Conservation (phyloP, 1,284 basidiomycete species). For the Cerioporus squamosus region DNA sequence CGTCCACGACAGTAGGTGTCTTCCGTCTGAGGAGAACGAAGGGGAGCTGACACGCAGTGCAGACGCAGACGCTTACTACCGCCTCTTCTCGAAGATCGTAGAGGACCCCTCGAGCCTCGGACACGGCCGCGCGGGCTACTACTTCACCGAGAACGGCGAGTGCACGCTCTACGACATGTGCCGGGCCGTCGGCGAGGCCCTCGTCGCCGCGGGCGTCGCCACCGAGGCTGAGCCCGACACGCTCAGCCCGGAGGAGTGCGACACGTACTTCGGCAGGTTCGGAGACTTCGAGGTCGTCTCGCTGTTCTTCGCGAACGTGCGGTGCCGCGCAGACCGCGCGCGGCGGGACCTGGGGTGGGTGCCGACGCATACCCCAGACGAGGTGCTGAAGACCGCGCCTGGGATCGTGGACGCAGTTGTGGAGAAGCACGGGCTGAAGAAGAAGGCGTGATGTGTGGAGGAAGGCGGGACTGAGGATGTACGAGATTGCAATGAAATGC, state of each 20-base stretch:
- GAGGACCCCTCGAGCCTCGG: constrained; percentile 22
- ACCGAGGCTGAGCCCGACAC: constrained; percentile 35
- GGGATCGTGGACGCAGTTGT: constrained; percentile 30
- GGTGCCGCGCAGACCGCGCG: constrained; percentile 43
- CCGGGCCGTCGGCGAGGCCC: constrained; percentile 40
- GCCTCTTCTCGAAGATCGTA: constrained; percentile 27
- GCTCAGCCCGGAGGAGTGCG: constrained; percentile 39
- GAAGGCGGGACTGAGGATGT: too few species aligned
- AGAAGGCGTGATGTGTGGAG: too few species aligned
- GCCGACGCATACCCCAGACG: constrained; percentile 36
- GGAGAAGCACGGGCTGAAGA: constrained; percentile 3
- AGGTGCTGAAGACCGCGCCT: constrained; percentile 39
- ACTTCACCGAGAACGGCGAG: constrained; percentile 52
- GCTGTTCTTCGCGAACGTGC: constrained; percentile 43
- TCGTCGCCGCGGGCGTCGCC: constrained; percentile 35
- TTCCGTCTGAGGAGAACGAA: too few species aligned
- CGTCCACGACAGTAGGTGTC: constrained; percentile 34
- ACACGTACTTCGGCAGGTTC: constrained; percentile 29
- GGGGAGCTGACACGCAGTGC: not conserved
- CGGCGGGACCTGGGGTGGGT: constrained; percentile 46
- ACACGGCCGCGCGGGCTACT: constrained; percentile 51
- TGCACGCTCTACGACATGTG: constrained; percentile 42
- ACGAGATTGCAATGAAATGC: too few species aligned
- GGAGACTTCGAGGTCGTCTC: constrained; percentile 6
- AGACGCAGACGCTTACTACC: constrained; percentile 27